Evolutionary conservation across 768 basidiomycete species (phyloP).

Genomic region (Lactifluus volemus): DNA sequence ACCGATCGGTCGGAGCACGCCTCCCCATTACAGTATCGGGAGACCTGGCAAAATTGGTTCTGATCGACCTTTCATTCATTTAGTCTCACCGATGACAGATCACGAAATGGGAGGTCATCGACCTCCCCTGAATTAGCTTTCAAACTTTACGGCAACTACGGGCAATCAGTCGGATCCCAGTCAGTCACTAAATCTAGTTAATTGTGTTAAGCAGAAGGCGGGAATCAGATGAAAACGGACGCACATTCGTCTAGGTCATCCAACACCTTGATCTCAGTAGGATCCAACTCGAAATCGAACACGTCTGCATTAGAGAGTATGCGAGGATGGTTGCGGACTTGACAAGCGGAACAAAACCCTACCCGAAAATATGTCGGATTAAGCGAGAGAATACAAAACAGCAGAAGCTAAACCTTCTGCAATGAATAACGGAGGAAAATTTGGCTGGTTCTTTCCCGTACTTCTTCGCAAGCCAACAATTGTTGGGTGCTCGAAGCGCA

Average conservation of each 20-base stretch:
- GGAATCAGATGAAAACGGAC: constrained; percentile 13
- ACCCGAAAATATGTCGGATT: background rate
- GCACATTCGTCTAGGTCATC: constrained; percentile 48
- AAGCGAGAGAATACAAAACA: background rate
- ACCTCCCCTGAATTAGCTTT: background rate
- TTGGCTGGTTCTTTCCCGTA: constrained; percentile 50
- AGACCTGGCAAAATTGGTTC: background rate
- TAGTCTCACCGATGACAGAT: background rate
- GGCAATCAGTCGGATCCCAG: constrained; percentile 33
- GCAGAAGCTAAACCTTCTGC: constrained; percentile 47
- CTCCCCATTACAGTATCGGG: background rate
- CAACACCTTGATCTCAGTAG: constrained; percentile 40
- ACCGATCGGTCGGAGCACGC: background rate
- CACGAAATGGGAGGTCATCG: background rate
- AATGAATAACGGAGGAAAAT: constrained; percentile 65
- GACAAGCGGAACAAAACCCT: constrained; percentile 57
- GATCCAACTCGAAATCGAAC: constrained; percentile 51
- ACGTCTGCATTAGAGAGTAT: constrained; percentile 53
- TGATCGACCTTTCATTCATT: background rate
- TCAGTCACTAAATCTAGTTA: constrained; percentile 34
- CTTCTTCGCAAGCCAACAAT: constrained; percentile 41
- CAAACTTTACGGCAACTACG: constrained; percentile 16
- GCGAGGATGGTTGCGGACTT: constrained; percentile 46
- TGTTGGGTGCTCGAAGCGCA: constrained; percentile 52
- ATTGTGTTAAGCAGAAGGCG: background rate